Evolutionary conservation across 108 stramenopile species (phyloP).

Genomic region (Cyclotella choctawhatcheeana): DNA sequence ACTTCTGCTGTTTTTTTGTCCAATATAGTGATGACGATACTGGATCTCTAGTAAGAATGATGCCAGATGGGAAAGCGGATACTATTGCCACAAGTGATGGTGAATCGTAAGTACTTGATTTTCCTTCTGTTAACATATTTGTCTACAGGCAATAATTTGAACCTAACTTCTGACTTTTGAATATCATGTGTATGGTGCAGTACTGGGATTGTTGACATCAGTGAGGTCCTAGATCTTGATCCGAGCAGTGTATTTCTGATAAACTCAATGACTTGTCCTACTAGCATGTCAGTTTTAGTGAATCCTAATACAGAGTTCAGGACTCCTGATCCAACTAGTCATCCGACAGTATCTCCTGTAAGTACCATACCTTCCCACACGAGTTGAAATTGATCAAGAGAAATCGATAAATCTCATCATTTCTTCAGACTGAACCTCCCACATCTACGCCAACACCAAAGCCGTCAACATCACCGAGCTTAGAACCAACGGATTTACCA

Average conservation of each 20-base stretch:
- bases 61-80: slow-evolving; percentile 22
- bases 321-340: not conserved
- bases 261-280: slow-evolving; percentile 8
- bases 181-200: not conserved
- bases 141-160: not conserved
- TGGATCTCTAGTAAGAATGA: slow-evolving; percentile 27
- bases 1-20: no score
- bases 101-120: slow-evolving; percentile 5
- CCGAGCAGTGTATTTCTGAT: slow-evolving; percentile 9
- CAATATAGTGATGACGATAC: slow-evolving; percentile 23
- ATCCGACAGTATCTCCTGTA: not conserved
- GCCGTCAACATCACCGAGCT: not conserved
- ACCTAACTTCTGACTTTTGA: not conserved
- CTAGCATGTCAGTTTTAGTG: slow-evolving; percentile 3
- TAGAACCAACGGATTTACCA: not conserved
- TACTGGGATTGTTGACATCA: slow-evolving; percentile 5
- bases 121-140: not conserved
- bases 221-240: slow-evolving; percentile 1
- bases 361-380: not conserved
- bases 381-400: no score
- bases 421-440: not conserved
- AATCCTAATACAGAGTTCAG: slow-evolving; percentile 1
- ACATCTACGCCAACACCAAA: not conserved
- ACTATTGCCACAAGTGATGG: slow-evolving; percentile 6
- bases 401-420: no score